Base-by-base conservation (phyloP, 768 basidiomycete species). In the Boletellus sp. region DNA sequence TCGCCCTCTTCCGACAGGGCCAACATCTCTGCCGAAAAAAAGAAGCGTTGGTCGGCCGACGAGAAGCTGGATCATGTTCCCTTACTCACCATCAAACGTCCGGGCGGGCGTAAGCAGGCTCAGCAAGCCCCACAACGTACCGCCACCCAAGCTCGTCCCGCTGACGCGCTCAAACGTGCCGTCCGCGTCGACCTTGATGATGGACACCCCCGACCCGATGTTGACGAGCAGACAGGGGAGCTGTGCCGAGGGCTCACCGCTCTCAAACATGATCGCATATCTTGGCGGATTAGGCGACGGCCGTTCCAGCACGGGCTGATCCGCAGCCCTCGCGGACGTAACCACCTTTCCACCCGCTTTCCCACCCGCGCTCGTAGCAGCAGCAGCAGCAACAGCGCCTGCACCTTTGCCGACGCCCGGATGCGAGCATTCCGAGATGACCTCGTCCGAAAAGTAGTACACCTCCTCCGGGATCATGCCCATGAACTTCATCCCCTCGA, bases 401-500 rank as follows among this genome's bases (percentile, higher is more conserved):
- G n/a, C n/a, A 23, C 60, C 41, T 44, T 56, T 48, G 55, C 37
- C 32, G 19, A 59, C 35, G 19, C 55, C 55, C 12, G 72, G 63
- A 54, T 77, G 76, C 12, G 76, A 75, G 45, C 77, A 68, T 43
- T 73, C 77, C 64, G 89, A 87, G 48, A 97, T 94, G 59, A 97
- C 83, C 71, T 97, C 90, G 70, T 99, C 95, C 47, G 94, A 96
- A 73, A 97, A 98, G 77, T 86, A 97, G 73, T 98, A 99, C 24
- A 91, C 95, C 72, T 99, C 96, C 70, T 93, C 85, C 31, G 95
- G 95, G 52, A 99, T 94, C 67, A 89, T 84, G 32, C 88, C 87
- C 68, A 98, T 87, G 72, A 99, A 99, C 70, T 91, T 89, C 65
- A 99, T 77, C 24, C 96, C 96, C 60, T 92, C 87, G 57, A 97